phyloP scores from a whole-genome alignment of 2,329 filamentous ascomycete species.

The Rutstroemia sp. region DNA sequence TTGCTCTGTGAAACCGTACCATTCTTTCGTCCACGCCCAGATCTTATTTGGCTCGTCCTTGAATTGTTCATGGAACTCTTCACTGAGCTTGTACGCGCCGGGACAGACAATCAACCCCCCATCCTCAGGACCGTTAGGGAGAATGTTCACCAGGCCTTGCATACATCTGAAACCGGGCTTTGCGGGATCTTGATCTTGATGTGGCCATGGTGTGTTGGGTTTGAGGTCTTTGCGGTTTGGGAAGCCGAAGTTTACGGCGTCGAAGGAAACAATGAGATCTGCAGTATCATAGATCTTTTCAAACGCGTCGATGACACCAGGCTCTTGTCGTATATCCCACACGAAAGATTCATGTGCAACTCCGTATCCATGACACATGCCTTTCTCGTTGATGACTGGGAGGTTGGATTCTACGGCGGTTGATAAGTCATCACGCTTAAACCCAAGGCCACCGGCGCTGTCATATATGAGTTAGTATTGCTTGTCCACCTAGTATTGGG shows the following conservation, averaged over 20 bases:
- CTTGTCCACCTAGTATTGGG: no score
- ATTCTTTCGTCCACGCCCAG: slow-evolving; percentile 14
- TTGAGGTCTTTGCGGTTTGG: slow-evolving; percentile 18
- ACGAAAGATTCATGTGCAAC: slow-evolving; percentile 33
- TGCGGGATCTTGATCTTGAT: slow-evolving; percentile 33
- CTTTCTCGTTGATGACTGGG: slow-evolving; percentile 28
- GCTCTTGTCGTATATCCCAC: slow-evolving; percentile 31
- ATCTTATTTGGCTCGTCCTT: background rate
- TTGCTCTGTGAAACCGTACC: slow-evolving; percentile 27
- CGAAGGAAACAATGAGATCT: slow-evolving; percentile 25
- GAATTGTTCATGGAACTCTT: slow-evolving; percentile 20
- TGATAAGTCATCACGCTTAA: background rate
- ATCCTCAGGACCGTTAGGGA: slow-evolving; percentile 26
- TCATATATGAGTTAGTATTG: no score
- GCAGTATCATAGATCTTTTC: slow-evolving; percentile 34
- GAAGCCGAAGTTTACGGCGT: slow-evolving; percentile 36
- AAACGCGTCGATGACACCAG: slow-evolving; percentile 32
- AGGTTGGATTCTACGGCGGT: slow-evolving; percentile 18
- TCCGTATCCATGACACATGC: slow-evolving; percentile 33
- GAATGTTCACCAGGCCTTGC: slow-evolving; percentile 37
- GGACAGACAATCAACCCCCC: slow-evolving; percentile 29
- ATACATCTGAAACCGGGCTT: slow-evolving; percentile 33
- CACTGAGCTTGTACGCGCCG: slow-evolving; percentile 22
- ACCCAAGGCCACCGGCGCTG: no score
- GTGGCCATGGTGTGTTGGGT: slow-evolving; percentile 29